These are phyloP conservation scores for Hondaea fermentalgiana DNA, from an alignment of 108 stramenopile genomes.

Conservation along the genomic window DNA sequence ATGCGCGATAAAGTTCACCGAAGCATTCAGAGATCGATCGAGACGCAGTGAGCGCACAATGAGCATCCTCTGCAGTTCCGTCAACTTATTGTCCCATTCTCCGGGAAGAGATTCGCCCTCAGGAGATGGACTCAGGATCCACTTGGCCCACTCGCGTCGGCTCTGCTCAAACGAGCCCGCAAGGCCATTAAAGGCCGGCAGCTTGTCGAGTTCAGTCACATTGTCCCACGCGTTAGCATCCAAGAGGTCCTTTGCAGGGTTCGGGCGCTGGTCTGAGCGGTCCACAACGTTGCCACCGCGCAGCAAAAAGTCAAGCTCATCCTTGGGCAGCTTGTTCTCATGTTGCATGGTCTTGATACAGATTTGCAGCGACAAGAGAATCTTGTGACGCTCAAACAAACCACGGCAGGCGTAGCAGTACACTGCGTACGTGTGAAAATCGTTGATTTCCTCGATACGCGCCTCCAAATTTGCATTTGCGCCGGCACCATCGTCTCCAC, in stretches of 20 bases:
- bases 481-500: background rate
- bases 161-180: slow-evolving; percentile 47
- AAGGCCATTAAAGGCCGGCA: slow-evolving; percentile 43
- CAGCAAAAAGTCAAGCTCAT: slow-evolving; percentile 55
- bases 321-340: slow-evolving; percentile 41
- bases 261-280: slow-evolving; percentile 42
- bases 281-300: slow-evolving; percentile 52
- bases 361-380: slow-evolving; percentile 52
- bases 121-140: slow-evolving; percentile 45
- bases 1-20: slow-evolving; percentile 37
- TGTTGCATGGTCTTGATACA: slow-evolving; percentile 47
- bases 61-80: slow-evolving; percentile 51
- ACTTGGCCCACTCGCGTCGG: slow-evolving; percentile 49
- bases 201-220: slow-evolving; percentile 51
- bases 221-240: slow-evolving; percentile 53
- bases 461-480: background rate
- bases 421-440: slow-evolving; percentile 45
- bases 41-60: slow-evolving; percentile 44
- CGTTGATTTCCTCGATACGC: slow-evolving; percentile 55
- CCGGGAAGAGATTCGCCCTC: slow-evolving; percentile 49
- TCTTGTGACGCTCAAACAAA: slow-evolving; percentile 57
- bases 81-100: slow-evolving; percentile 52
- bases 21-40: slow-evolving; percentile 49
- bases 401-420: slow-evolving; percentile 59
- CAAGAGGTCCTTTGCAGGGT: slow-evolving; percentile 45